These are phyloP conservation scores for Cystobasidium sp. DNA, from an alignment of 1,284 basidiomycete species.

Conservation along the genomic window DNA sequence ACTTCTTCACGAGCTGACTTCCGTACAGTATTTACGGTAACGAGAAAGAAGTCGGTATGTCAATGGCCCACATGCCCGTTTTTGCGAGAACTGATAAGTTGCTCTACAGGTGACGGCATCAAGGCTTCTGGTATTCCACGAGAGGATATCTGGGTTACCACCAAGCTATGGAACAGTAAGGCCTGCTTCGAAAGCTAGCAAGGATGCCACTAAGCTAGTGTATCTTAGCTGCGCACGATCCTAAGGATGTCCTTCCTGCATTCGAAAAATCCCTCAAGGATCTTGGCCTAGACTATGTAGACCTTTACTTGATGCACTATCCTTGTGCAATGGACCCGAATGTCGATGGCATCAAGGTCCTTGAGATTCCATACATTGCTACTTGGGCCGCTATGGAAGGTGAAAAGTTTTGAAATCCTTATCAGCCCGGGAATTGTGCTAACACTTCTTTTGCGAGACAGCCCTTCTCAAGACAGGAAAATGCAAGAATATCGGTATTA, in stretches of 20 bases:
- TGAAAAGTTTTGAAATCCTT: not conserved
- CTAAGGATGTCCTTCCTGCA: slow-evolving; percentile 9
- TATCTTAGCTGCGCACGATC: slow-evolving; percentile 64
- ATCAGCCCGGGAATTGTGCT: not conserved
- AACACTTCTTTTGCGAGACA: not conserved
- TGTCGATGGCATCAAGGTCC: slow-evolving; percentile 18
- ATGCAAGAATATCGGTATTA: slow-evolving; percentile 20
- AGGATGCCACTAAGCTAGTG: slow-evolving; percentile 58
- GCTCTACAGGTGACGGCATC: slow-evolving; percentile 77
- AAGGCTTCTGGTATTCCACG: slow-evolving; percentile 63
- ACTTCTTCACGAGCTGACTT: not conserved
- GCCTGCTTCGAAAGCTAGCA: slow-evolving; percentile 64
- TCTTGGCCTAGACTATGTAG: slow-evolving; percentile 72
- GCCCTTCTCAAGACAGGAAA: slow-evolving; percentile 7
- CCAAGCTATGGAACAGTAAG: slow-evolving; percentile 56
- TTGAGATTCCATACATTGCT: slow-evolving; percentile 11
- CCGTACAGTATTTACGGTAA: slow-evolving; percentile 3
- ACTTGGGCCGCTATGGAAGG: slow-evolving; percentile 25
- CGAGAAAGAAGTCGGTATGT: slow-evolving; percentile 24
- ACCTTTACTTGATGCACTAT: slow-evolving; percentile 16
- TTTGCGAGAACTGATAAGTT: not conserved
- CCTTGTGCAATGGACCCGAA: slow-evolving; percentile 20
- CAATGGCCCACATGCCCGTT: not conserved
- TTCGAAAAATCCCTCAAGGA: slow-evolving; percentile 70
- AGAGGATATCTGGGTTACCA: slow-evolving; percentile 68